Evolutionary conservation across 352 stramenopile species (phyloP).

Genomic region (Phytophthora nicotianae): DNA sequence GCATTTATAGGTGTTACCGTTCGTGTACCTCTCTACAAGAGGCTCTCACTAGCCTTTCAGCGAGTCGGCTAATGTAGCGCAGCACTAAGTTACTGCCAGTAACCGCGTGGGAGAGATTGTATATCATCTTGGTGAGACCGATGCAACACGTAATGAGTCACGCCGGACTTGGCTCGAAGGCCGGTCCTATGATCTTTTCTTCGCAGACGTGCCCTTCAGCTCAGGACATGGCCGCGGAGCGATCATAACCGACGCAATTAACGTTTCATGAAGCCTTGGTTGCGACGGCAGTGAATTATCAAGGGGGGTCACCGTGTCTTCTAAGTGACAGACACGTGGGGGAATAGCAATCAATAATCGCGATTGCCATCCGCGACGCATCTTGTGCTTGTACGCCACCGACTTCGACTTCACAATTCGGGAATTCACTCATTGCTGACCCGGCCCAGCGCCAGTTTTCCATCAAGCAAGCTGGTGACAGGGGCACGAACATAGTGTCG

Average conservation of each 20-base stretch:
- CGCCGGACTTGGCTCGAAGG: not conserved
- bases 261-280: not conserved
- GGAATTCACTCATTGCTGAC: conserved; percentile 8
- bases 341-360: not conserved
- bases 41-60: not conserved
- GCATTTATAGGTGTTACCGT: conserved; percentile 2
- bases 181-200: too few species aligned
- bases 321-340: not conserved
- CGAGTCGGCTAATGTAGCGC: not conserved
- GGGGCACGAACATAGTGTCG: conserved; percentile 5
- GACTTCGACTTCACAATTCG: conserved; percentile 4
- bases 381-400: conserved; percentile 1
- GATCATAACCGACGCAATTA: not conserved
- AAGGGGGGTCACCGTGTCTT: not conserved
- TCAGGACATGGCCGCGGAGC: not conserved
- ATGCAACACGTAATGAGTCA: not conserved
- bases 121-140: conserved; percentile 9
- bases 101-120: not conserved
- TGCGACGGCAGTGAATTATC: not conserved
- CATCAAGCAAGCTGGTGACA: conserved; percentile 15
- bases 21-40: not conserved
- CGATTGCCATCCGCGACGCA: conserved; percentile 1
- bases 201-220: too few species aligned
- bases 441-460: conserved; percentile 9
- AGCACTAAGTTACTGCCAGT: not conserved